Evolutionary conservation across 805 yeast genomes (phyloP).

Genomic region (Millerago galiae): DNA sequence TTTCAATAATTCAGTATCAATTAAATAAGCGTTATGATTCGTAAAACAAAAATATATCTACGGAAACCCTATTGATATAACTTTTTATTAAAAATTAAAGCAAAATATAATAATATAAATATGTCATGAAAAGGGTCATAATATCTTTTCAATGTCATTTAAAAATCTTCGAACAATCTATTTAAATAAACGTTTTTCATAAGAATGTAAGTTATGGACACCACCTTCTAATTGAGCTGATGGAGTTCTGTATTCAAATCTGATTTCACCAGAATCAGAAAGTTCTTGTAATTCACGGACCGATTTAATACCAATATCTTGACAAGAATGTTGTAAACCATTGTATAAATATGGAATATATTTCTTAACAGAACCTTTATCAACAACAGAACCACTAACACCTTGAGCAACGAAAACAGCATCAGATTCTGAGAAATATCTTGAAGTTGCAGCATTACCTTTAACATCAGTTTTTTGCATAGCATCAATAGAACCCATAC

Average conservation of each 20-base stretch:
- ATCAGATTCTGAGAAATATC: constrained; percentile 96
- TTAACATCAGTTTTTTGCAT: constrained; percentile 84
- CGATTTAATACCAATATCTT: constrained; percentile 87
- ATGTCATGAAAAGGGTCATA: constrained; percentile 1
- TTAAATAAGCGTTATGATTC: too few relatives aligned
- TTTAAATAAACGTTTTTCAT: constrained; percentile 91
- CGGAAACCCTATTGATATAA: too few relatives aligned
- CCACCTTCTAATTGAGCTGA: constrained; percentile 99
- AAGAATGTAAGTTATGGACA: constrained; percentile 91
- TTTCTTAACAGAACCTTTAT: constrained; percentile 91
- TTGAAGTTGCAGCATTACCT: constrained; percentile 96
- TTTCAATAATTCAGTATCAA: too few relatives aligned
- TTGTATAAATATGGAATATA: constrained; percentile 90
- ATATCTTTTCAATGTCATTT: background rate
- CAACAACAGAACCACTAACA: constrained; percentile 94
- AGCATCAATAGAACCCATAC: constrained; percentile 99
- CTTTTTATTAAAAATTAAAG: background rate
- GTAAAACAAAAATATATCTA: too few relatives aligned
- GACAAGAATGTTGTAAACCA: constrained; percentile 98
- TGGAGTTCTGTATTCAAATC: constrained; percentile 97
- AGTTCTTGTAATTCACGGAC: constrained; percentile 53
- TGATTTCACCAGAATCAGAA: constrained; percentile 62
- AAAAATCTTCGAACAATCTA: constrained; percentile 3
- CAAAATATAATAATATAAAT: constrained; percentile 1
- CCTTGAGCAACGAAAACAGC: constrained; percentile 98